Percentiles rank a stretch among this genome's conserved stretches.
Evolutionary conservation across 306 rosid species (phyloP).

Genomic region (Dalbergia cochinchinensis): DNA sequence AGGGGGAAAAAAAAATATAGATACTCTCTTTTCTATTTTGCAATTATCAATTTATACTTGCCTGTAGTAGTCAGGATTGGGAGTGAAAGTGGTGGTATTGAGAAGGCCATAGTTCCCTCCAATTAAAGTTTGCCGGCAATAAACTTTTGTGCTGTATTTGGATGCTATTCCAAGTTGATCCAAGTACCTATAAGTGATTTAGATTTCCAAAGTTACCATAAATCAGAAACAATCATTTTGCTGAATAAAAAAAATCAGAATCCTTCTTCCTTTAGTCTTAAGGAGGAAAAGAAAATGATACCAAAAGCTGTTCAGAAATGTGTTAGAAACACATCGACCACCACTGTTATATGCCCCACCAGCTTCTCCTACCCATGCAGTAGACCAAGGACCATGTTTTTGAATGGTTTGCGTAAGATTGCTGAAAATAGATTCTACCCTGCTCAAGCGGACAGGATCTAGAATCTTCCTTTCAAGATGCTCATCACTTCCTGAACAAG

Average conservation of each 20-base stretch:
- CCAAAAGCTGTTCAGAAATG: conserved; percentile 93
- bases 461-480: conserved; percentile 69
- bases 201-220: conserved; percentile 29
- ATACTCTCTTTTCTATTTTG: not conserved
- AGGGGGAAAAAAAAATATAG: not conserved
- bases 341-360: conserved; percentile 98
- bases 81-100: conserved; percentile 75
- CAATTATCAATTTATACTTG: conserved; percentile 39
- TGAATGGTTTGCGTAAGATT: conserved; percentile 66
- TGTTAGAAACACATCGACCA: conserved; percentile 76
- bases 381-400: conserved; percentile 81
- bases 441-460: conserved; percentile 71
- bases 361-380: conserved; percentile 98
- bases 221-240: conserved; percentile 30
- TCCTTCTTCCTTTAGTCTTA: not conserved
- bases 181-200: conserved; percentile 73
- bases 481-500: conserved; percentile 71
- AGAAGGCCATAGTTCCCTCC: conserved; percentile 97
- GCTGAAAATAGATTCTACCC: conserved; percentile 57
- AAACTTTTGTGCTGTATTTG: conserved; percentile 70
- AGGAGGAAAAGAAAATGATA: conserved; percentile 34
- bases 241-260: not conserved
- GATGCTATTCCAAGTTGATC: conserved; percentile 98
- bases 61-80: conserved; percentile 97
- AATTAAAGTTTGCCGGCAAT: conserved; percentile 88